Evolutionary conservation across 148 eudicot genomes (phyloP).

Genomic region (Polygonum maritimum): DNA sequence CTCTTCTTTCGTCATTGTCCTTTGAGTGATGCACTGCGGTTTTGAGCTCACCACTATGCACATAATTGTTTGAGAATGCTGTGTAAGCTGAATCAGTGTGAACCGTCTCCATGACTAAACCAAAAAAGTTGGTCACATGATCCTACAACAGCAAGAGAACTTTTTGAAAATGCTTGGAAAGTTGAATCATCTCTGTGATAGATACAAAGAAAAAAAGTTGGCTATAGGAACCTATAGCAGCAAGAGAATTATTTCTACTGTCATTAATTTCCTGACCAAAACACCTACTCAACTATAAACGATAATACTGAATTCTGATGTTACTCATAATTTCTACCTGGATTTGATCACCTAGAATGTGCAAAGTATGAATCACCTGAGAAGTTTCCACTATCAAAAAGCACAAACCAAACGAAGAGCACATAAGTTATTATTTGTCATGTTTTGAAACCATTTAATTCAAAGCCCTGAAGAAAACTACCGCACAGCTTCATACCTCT

Average conservation of each 20-base stretch:
- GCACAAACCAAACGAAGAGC: neutral
- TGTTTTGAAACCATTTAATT: neutral
- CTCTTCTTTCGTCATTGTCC: slow-evolving; percentile 21
- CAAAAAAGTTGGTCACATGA: slow-evolving; percentile 93
- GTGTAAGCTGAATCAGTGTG: slow-evolving; percentile 80
- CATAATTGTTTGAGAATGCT: slow-evolving; percentile 45
- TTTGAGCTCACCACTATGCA: slow-evolving; percentile 16
- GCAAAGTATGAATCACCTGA: neutral
- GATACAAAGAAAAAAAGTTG: no score
- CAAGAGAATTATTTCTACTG: neutral
- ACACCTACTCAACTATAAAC: neutral
- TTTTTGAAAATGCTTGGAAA: no score
- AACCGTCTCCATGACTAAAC: slow-evolving; percentile 94
- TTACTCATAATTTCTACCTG: neutral
- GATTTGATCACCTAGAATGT: neutral
- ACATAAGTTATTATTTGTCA: neutral
- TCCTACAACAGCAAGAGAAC: slow-evolving; percentile 31
- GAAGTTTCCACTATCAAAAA: neutral
- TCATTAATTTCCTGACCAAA: neutral
- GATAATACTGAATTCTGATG: neutral
- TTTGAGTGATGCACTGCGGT: slow-evolving; percentile 24
- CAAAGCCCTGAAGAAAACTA: neutral
- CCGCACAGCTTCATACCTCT: slow-evolving; percentile 45
- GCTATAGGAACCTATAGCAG: no score
- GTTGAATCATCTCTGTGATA: no score